Percentiles rank a stretch among this genome's conserved stretches.
Evolutionary conservation across 495 filamentous ascomycete species (phyloP).

Genomic region (Niebla homalea): DNA sequence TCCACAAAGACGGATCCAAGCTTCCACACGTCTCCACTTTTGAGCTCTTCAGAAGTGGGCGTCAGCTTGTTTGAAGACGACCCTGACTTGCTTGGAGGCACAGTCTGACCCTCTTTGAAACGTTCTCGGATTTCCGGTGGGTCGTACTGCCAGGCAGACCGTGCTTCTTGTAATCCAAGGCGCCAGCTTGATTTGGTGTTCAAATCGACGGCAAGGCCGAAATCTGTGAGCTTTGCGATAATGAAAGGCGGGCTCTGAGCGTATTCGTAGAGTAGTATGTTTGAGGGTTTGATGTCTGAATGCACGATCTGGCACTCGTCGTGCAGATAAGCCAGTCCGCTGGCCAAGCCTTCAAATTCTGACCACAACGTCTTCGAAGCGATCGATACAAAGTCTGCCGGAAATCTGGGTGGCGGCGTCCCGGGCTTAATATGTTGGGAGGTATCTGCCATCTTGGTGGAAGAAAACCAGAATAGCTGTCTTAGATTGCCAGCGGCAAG

Average conservation of each 20-base stretch:
- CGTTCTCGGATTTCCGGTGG: slow-evolving; percentile 1
- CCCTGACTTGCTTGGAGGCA: neutral
- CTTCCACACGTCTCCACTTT: slow-evolving; percentile 5
- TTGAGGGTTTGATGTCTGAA: slow-evolving; percentile 6
- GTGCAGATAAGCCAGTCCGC: slow-evolving; percentile 3
- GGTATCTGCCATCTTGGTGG: neutral
- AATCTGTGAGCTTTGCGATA: slow-evolving; percentile 4
- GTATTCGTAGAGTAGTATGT: slow-evolving; percentile 4
- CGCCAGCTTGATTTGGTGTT: slow-evolving; percentile 1
- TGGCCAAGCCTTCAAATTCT: slow-evolving; percentile 1
- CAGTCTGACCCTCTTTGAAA: neutral
- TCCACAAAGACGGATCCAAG: slow-evolving; percentile 5
- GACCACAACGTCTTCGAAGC: neutral
- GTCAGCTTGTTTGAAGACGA: neutral
- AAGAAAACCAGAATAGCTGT: neutral
- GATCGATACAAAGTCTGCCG: neutral
- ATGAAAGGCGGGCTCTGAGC: neutral
- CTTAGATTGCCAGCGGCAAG: neutral
- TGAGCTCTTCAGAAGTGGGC: slow-evolving; percentile 1
- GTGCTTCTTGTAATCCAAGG: slow-evolving; percentile 4
- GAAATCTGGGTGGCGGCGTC: neutral
- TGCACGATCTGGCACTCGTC: slow-evolving; percentile 2
- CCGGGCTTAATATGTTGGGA: neutral
- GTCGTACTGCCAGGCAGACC: slow-evolving; percentile 6
- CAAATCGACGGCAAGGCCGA: slow-evolving; percentile 4